Conservation (phyloP, 2,329 filamentous ascomycete genomes). For the Nemania serpens region DNA sequence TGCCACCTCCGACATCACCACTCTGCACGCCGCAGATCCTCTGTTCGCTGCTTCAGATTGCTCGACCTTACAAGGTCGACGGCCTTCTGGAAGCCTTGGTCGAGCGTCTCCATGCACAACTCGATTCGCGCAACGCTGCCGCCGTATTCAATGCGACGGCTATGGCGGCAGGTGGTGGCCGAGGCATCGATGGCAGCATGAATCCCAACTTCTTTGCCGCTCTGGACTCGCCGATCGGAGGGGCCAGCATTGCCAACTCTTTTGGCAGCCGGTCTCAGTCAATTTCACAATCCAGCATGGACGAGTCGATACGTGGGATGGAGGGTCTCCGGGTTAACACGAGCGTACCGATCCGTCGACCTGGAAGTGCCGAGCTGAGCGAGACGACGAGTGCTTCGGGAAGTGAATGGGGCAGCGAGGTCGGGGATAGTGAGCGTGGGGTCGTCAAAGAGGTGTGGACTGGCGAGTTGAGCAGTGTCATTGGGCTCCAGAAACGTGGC, state of each 20-base stretch:
- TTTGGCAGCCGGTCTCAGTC: conserved; percentile 39
- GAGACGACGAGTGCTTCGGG: conserved; percentile 58
- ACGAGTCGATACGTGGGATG: conserved; percentile 38
- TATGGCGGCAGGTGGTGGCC: conserved; percentile 93
- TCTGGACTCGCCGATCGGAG: conserved; percentile 41
- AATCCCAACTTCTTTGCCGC: conserved; percentile 67
- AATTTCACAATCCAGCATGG: conserved; percentile 35
- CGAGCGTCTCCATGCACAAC: conserved; percentile 82
- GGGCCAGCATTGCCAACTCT: conserved; percentile 32
- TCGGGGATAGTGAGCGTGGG: conserved; percentile 46
- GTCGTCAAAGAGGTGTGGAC: conserved; percentile 72
- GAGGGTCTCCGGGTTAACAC: conserved; percentile 57
- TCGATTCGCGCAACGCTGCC: conserved; percentile 92
- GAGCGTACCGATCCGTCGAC: conserved; percentile 55
- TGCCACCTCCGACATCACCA: conserved; percentile 75
- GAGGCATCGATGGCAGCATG: conserved; percentile 72
- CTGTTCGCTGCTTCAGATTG: conserved; percentile 91
- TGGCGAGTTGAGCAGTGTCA: conserved; percentile 83
- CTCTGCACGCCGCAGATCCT: conserved; percentile 94
- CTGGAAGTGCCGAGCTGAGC: conserved; percentile 54
- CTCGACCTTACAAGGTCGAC: conserved; percentile 90
- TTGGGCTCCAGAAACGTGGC: conserved; percentile 92
- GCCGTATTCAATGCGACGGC: conserved; percentile 98
- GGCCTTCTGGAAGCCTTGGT: conserved; percentile 91
- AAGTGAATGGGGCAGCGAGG: conserved; percentile 50